Base-by-base conservation (phyloP, 306 rosid species). In the Luffa aegyptiaca region DNA sequence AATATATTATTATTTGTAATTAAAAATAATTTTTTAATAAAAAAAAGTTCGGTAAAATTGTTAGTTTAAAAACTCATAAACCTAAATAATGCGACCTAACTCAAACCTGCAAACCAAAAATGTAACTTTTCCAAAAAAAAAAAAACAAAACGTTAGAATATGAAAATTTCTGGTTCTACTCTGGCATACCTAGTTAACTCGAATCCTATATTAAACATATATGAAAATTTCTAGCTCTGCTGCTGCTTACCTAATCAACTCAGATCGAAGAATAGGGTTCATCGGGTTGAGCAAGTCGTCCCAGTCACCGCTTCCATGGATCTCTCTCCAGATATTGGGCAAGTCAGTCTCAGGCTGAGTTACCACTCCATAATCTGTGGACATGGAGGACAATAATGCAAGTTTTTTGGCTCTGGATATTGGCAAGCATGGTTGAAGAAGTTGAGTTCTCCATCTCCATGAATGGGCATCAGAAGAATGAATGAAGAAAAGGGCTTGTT, bases 251-350 rank as follows among this genome's bases (percentile, higher is more conserved):
- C 97, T 93, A 66, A 94, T 87, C 0, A 94, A 86, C 61, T 94
- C 98, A 0, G 82, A 75, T 3, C 97, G 84, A 2, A 94, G 76
- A 7, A 92, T 80, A 1, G 89, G 88, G 77, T 90, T 87, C 87
- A 94, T 87, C 3, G 94, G 98, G 49, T 92, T 93, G 1, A 92
- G 88, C 78, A 94, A 78, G 6, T 93, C 91, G 6, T 56, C 91
- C 97, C 98, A 94, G 20, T 92, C 85, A 59, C 66, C 83, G 21
- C 88, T 86, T 0, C 98, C 98, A 33, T 90, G 97, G 85, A 90
- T 84, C 71, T 91, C 90, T 37, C 89, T 90, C 97, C 97, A 93
- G 1, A 6, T 73, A 0, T 90, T 83, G 1, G 88, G 52, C 16
- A 88, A 48, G 36, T 58, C 36, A 58, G 12, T 57, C 33, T 55